Base-by-base conservation (phyloP, 345 rosid species). In the Stellera chamaejasme region DNA sequence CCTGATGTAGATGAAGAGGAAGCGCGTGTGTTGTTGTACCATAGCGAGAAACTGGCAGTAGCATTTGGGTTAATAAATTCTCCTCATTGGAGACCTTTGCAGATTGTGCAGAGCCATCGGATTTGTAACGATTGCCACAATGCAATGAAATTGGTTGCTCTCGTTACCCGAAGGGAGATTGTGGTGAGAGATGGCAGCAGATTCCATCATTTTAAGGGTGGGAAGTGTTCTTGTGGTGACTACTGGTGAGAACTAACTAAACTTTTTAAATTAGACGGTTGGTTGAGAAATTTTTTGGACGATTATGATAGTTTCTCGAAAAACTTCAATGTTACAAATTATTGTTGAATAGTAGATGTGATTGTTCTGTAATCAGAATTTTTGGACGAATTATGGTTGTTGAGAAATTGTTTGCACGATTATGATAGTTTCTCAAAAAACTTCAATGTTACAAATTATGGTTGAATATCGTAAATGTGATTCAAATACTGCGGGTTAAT, bases 201-300 rank as follows among this genome's bases (percentile, higher is more conserved):
- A 68, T 91, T 91, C 51, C 96, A 83, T 62, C 88, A 82, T 74
- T 85, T 91, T 61, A 77, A 73, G 70, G 66, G 80, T 52, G 95
- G 98, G 12, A 63, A 59, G 28, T 91, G 96, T 75, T 88, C 95
- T 61, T 91, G 96, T 61, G 88, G 92, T 60, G 95, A 79, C 63
- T 91, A 91, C 60, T 91, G 98, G 98, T 88, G 80, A 90, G 45
- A 32, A 52, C 52, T 50, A 60, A 9, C 62, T 4, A 50, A 61
- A 11, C 28, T 10, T 28, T 14, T 19, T 19, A 19, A 19, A 19
- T 19, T 19, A 19, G 23, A 19, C 23, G 23, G 23, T 19, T 19
- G 23, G 23, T 19, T 19, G 23, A 19, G 23, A 19, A 19, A 19
- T 19, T 0, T 19, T 19, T 19, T 19, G 23, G 23, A 19, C 23